Conservation (phyloP, 495 filamentous ascomycete species). For the Bacidia rubella region DNA sequence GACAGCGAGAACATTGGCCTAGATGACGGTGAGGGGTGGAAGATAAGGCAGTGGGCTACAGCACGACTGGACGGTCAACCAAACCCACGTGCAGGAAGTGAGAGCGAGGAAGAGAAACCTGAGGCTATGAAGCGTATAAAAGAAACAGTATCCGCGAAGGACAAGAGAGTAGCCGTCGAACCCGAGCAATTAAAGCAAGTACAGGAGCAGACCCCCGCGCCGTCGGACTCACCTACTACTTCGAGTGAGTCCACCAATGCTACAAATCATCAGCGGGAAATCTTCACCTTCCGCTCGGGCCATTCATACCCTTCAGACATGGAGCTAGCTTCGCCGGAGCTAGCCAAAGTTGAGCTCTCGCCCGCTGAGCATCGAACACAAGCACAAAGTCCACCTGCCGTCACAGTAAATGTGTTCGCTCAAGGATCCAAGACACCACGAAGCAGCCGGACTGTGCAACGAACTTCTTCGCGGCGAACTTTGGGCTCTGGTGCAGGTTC, state of each 20-base stretch:
- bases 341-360: conserved; percentile 18
- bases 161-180: conserved; percentile 36
- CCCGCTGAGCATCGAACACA: conserved; percentile 14
- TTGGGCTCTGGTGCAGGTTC: conserved; percentile 51
- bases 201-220: conserved; percentile 27
- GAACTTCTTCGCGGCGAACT: conserved; percentile 29
- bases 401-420: conserved; percentile 39
- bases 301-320: conserved; percentile 56
- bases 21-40: conserved; percentile 67
- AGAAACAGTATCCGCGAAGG: conserved; percentile 46
- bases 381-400: conserved; percentile 24
- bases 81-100: conserved; percentile 29
- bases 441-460: conserved; percentile 30
- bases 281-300: conserved; percentile 62
- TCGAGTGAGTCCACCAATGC: conserved; percentile 13
- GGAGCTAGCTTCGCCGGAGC: conserved; percentile 43
- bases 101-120: conserved; percentile 56
- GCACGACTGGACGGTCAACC: conserved; percentile 56
- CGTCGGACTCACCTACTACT: conserved; percentile 32
- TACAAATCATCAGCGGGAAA: conserved; percentile 22
- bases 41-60: conserved; percentile 70
- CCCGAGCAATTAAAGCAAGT: conserved; percentile 23
- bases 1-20: conserved; percentile 67
- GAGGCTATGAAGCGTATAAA: conserved; percentile 41
- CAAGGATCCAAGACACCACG: conserved; percentile 39